These are phyloP conservation scores for Osmanthus fragrans DNA, from an alignment of 257 asterid genomes.

Conservation along the genomic window DNA sequence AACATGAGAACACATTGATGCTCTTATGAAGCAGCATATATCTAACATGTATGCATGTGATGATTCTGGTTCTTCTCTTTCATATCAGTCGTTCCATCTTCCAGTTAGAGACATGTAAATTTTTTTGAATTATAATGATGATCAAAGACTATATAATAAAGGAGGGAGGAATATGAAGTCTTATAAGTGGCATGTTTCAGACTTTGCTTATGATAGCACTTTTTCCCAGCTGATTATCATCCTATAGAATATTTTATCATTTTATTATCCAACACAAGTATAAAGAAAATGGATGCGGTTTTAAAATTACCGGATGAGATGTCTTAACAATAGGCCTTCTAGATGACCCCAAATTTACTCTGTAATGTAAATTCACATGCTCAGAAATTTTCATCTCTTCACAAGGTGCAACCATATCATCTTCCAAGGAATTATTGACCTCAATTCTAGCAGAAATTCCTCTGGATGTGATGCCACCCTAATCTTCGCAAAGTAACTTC, in stretches of 20 bases:
- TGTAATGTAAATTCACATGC: constrained; percentile 39
- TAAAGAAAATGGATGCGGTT: constrained; percentile 21
- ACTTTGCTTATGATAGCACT: background rate
- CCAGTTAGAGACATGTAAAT: background rate
- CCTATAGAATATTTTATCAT: constrained; percentile 13
- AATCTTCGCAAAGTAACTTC: constrained; percentile 82
- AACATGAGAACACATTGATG: no score
- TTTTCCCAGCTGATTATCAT: background rate
- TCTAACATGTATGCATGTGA: background rate
- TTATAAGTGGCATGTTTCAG: constrained; percentile 4
- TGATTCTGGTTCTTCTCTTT: constrained; percentile 7
- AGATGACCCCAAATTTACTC: constrained; percentile 37
- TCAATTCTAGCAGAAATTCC: constrained; percentile 70
- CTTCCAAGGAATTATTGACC: constrained; percentile 40
- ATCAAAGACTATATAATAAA: background rate
- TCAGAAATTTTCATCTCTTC: constrained; percentile 53
- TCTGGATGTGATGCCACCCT: constrained; percentile 70
- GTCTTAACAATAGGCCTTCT: constrained; percentile 57
- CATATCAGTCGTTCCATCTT: background rate
- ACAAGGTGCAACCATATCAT: constrained; percentile 40
- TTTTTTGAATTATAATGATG: background rate
- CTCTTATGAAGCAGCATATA: constrained; percentile 1
- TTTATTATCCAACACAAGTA: constrained; percentile 19
- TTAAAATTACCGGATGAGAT: constrained; percentile 70
- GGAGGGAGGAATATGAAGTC: background rate